Percentiles rank a stretch among this genome's conserved stretches.
phyloP scores from a whole-genome alignment of 805 yeast genomes.

The Pichia eremophila region DNA sequence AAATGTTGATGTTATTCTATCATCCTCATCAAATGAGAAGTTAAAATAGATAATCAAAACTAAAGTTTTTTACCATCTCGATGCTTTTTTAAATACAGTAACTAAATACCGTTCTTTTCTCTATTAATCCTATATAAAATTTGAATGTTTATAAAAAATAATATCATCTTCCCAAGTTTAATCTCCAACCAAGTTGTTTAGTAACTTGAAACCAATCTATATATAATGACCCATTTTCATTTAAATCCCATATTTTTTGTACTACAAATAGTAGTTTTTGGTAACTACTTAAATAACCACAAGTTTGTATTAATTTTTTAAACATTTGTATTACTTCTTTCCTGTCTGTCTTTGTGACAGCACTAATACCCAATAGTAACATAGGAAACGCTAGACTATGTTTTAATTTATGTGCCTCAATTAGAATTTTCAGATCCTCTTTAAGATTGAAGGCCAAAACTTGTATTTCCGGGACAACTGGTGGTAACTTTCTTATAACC shows the following conservation, averaged over 20 bases:
- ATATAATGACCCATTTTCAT: slow-evolving; percentile 26
- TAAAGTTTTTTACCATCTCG: background rate
- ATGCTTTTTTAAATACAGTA: background rate
- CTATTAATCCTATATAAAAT: too few species aligned
- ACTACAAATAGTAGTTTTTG: slow-evolving; percentile 23
- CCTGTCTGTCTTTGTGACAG: slow-evolving; percentile 19
- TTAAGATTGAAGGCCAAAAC: slow-evolving; percentile 13
- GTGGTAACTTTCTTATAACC: slow-evolving; percentile 19
- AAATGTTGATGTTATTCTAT: background rate
- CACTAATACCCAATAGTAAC: slow-evolving; percentile 28
- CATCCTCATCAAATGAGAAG: background rate
- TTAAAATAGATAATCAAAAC: background rate
- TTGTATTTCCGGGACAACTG: slow-evolving; percentile 21
- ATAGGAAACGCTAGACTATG: slow-evolving; percentile 30
- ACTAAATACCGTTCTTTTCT: background rate
- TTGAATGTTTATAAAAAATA: too few species aligned
- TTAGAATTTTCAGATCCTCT: slow-evolving; percentile 12
- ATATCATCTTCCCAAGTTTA: slow-evolving; percentile 17
- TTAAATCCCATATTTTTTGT: slow-evolving; percentile 30
- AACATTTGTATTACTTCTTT: slow-evolving; percentile 19
- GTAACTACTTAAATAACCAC: slow-evolving; percentile 23
- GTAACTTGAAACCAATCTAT: slow-evolving; percentile 34
- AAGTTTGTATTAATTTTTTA: slow-evolving; percentile 23
- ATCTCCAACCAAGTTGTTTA: slow-evolving; percentile 29
- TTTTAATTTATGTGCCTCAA: slow-evolving; percentile 11